phyloP scores from a whole-genome alignment of 495 filamentous ascomycete genomes.

The Hypoxylon subgilvum region DNA sequence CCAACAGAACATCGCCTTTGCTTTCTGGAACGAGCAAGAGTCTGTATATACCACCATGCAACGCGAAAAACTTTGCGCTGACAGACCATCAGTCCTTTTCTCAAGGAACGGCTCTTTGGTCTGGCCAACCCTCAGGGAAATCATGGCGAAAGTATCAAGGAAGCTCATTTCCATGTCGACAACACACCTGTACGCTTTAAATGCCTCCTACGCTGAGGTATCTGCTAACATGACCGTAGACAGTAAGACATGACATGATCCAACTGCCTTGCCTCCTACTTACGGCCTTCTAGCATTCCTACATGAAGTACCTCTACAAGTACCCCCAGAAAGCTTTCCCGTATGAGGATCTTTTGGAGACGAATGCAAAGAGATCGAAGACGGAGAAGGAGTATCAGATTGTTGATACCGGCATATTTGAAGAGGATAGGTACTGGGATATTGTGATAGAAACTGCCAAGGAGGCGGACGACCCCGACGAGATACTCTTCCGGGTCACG shows the following conservation, averaged over 20 bases:
- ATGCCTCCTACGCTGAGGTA: neutral
- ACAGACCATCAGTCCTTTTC: conserved; percentile 68
- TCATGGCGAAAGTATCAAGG: conserved; percentile 95
- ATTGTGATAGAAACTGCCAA: conserved; percentile 97
- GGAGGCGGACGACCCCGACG: conserved; percentile 84
- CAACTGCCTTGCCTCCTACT: conserved; percentile 1
- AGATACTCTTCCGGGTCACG: conserved; percentile 91
- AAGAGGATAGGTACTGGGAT: conserved; percentile 95
- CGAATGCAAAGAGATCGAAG: conserved; percentile 77
- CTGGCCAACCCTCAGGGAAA: conserved; percentile 95
- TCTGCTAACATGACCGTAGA: conserved; percentile 44
- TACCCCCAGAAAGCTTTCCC: conserved; percentile 92
- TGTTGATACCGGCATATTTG: conserved; percentile 86
- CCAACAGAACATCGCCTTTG: conserved; percentile 87
- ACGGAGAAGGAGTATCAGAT: conserved; percentile 88
- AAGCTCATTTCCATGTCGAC: conserved; percentile 93
- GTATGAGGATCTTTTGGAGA: conserved; percentile 82
- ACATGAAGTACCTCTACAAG: conserved; percentile 99
- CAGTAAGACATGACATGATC: conserved; percentile 43
- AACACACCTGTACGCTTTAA: conserved; percentile 72
- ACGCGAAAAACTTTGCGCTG: conserved; percentile 11
- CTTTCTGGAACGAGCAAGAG: conserved; percentile 98
- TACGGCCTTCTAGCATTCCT: conserved; percentile 73
- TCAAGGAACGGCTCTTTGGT: conserved; percentile 94
- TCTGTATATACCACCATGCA: conserved; percentile 47